Evolutionary conservation across 306 rosid species (phyloP).

Genomic region (Fragaria iinumae): DNA sequence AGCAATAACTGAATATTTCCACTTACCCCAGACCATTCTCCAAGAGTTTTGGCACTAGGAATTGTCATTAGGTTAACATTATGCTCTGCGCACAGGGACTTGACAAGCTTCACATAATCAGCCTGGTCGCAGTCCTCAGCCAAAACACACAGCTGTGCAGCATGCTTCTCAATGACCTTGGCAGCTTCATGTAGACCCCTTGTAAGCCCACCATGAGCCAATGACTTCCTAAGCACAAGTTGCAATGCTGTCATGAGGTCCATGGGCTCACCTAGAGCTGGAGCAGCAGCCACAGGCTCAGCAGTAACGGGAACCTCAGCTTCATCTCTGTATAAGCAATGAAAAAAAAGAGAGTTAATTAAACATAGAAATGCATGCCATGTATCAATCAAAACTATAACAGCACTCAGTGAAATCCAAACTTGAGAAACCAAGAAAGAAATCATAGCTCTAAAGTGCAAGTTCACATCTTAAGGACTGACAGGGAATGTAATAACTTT

Average conservation of each 20-base stretch:
- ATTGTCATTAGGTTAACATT: conserved; percentile 57
- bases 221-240: conserved; percentile 73
- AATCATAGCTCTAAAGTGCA: neutral
- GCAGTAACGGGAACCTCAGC: conserved; percentile 26
- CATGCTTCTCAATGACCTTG: conserved; percentile 67
- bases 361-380: neutral
- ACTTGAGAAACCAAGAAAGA: neutral
- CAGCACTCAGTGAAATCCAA: neutral
- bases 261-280: conserved; percentile 42
- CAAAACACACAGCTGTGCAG: conserved; percentile 70
- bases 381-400: too few relatives aligned
- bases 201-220: conserved; percentile 75
- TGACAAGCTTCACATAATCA: conserved; percentile 69
- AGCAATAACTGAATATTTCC: neutral
- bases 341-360: neutral
- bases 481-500: neutral
- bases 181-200: conserved; percentile 78
- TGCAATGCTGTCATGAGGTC: conserved; percentile 56
- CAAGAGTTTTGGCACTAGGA: conserved; percentile 79
- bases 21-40: conserved; percentile 92
- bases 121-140: conserved; percentile 83
- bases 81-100: conserved; percentile 76
- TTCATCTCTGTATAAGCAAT: conserved; percentile 31
- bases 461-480: neutral
- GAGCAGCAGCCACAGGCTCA: conserved; percentile 24